A percentile compares a stretch with the other conserved stretches of the same genome.
These are phyloP conservation scores for Cordyceps javanica DNA, from an alignment of 2,329 filamentous ascomycete species.

Conservation along the genomic window DNA sequence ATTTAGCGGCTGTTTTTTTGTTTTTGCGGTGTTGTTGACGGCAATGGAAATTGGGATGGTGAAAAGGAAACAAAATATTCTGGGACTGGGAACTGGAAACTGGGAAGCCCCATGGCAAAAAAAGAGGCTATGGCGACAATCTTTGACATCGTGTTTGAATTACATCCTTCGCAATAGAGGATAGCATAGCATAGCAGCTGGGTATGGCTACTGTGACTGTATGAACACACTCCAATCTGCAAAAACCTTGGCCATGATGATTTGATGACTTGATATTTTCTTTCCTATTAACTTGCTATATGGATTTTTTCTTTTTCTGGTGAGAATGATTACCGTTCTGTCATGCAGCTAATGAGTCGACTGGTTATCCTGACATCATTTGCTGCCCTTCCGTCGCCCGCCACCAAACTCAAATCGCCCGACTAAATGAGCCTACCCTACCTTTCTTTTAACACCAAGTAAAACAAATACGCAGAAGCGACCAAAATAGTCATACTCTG, in stretches of 20 bases:
- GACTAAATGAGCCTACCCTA: too few relatives aligned
- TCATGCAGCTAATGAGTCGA: neutral
- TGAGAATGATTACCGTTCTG: neutral
- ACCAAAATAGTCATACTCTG: neutral
- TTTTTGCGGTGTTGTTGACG: conserved; percentile 4
- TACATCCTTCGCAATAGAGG: neutral
- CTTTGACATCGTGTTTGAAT: neutral
- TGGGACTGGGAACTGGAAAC: conserved; percentile 8
- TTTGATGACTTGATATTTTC: too few relatives aligned
- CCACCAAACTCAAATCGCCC: too few relatives aligned
- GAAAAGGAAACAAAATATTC: neutral
- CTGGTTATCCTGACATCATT: too few relatives aligned
- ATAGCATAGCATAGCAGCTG: neutral
- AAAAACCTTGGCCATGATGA: neutral
- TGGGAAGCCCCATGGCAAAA: conserved; percentile 6
- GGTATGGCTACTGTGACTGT: neutral
- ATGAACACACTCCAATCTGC: conserved; percentile 4
- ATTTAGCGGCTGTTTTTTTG: conserved; percentile 3
- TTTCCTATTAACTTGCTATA: too few relatives aligned
- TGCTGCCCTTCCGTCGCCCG: neutral
- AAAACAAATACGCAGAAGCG: neutral
- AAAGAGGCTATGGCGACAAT: neutral
- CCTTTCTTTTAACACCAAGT: neutral
- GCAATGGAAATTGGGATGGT: conserved; percentile 1
- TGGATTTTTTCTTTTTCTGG: too few relatives aligned